These are phyloP conservation scores for Litsea cubeba DNA, from an alignment of 164 flowering plant species.

Conservation along the genomic window DNA sequence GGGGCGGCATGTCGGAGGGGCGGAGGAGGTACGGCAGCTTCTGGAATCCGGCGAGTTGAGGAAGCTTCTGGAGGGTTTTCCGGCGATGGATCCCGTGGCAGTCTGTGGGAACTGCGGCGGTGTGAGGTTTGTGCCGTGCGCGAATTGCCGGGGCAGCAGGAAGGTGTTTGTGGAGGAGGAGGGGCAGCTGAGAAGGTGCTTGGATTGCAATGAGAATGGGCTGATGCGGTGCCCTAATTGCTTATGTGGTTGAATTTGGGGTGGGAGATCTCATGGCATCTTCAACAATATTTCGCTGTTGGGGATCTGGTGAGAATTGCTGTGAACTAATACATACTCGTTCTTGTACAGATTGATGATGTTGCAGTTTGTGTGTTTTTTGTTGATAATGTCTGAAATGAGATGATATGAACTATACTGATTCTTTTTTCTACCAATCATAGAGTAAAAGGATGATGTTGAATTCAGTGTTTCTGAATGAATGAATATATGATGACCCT, in stretches of 20 bases:
- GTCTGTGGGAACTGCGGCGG: slow-evolving; percentile 79
- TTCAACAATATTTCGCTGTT: background rate
- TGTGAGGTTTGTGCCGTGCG: slow-evolving; percentile 80
- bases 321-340: background rate
- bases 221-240: slow-evolving; percentile 76
- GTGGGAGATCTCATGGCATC: background rate
- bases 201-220: slow-evolving; percentile 87
- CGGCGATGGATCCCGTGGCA: slow-evolving; percentile 27
- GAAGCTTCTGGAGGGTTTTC: slow-evolving; percentile 59
- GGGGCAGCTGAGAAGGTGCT: slow-evolving; percentile 48
- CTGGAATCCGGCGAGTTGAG: slow-evolving; percentile 73
- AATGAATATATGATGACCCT: background rate
- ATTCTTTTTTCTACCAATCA: background rate
- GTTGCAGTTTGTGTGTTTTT: slow-evolving; percentile 6
- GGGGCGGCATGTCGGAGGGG: slow-evolving; percentile 76
- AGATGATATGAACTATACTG: slow-evolving; percentile 7
- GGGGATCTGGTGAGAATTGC: slow-evolving; percentile 8
- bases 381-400: background rate
- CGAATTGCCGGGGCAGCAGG: slow-evolving; percentile 69
- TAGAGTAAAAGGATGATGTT: background rate
- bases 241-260: slow-evolving; percentile 30
- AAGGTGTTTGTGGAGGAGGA: slow-evolving; percentile 74
- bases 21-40: slow-evolving; percentile 66
- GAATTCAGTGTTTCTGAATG: background rate
- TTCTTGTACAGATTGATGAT: background rate